A percentile compares a stretch with the other conserved stretches of the same genome.
Conservation (phyloP, 345 rosid genomes). For the Tarenaya hassleriana region DNA sequence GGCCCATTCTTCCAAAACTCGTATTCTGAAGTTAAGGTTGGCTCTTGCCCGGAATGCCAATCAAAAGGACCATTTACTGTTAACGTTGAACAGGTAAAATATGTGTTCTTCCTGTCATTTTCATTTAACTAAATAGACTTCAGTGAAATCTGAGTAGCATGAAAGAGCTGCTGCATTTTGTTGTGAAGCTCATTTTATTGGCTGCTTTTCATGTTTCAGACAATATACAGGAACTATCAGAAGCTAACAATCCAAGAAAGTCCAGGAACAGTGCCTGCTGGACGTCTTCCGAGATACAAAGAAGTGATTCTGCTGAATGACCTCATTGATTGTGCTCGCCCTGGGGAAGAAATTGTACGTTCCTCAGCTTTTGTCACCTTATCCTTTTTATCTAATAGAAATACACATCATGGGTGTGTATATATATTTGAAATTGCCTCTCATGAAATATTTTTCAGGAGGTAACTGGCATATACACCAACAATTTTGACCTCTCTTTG, state of each 20-base stretch:
- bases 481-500: conserved; percentile 86
- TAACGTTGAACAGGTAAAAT: conserved; percentile 79
- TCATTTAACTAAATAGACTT: not conserved
- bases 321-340: conserved; percentile 93
- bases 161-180: not conserved
- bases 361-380: not conserved
- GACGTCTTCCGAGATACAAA: conserved; percentile 97
- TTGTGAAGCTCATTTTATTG: conserved; percentile 2
- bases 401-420: not conserved
- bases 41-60: conserved; percentile 98
- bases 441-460: conserved; percentile 45
- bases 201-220: conserved; percentile 42
- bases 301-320: conserved; percentile 93
- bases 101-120: conserved; percentile 11
- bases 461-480: conserved; percentile 88
- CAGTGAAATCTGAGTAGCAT: not conserved
- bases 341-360: conserved; percentile 91
- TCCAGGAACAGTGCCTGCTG: conserved; percentile 99
- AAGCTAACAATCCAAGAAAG: conserved; percentile 97
- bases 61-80: conserved; percentile 96
- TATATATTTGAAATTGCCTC: conserved; percentile 1
- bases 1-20: conserved; percentile 98
- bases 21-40: conserved; percentile 95
- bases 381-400: conserved; percentile 1
- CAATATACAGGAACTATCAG: conserved; percentile 93